phyloP scores from a whole-genome alignment of 2,329 filamentous ascomycete species.

The Plectosphaerella cucumerina region DNA sequence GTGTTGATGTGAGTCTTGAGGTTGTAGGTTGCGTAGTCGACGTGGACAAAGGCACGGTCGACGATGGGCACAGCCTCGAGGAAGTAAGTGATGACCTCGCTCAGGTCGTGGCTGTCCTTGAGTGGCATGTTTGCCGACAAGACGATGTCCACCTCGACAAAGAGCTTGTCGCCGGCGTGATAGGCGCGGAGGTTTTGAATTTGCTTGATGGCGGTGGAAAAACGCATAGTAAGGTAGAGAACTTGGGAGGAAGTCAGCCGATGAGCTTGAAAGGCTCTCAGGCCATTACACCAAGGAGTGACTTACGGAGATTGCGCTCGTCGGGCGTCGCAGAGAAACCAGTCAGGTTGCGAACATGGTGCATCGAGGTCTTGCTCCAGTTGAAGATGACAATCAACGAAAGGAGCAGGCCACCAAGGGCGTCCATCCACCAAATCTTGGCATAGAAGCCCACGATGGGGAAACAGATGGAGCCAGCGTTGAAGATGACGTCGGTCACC shows the following conservation, averaged over 20 bases:
- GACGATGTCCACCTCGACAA: conserved; percentile 78
- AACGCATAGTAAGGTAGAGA: conserved; percentile 89
- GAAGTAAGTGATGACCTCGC: conserved; percentile 76
- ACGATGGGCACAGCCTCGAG: conserved; percentile 80
- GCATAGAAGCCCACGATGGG: conserved; percentile 75
- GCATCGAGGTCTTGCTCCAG: conserved; percentile 69
- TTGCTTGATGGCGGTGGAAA: conserved; percentile 80
- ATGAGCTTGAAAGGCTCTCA: no score
- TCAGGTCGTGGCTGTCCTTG: conserved; percentile 76
- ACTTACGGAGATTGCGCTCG: conserved; percentile 66
- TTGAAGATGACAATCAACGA: conserved; percentile 75
- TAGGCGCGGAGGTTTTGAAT: conserved; percentile 85
- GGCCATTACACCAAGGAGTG: not conserved
- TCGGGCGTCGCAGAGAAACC: conserved; percentile 76
- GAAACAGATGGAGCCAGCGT: conserved; percentile 83
- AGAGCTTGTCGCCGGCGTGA: conserved; percentile 80
- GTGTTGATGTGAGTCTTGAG: conserved; percentile 55
- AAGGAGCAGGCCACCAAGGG: conserved; percentile 73
- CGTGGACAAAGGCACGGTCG: conserved; percentile 66
- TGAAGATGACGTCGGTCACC: conserved; percentile 81
- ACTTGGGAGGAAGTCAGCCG: conserved; percentile 31
- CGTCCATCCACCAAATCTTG: conserved; percentile 80
- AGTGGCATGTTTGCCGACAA: conserved; percentile 71
- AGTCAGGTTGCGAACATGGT: conserved; percentile 77
- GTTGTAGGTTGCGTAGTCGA: conserved; percentile 60